Percentiles rank a stretch among this genome's conserved stretches.
Evolutionary conservation across 139 green algal genomes (phyloP).

Genomic region (Coelastrella sp.): DNA sequence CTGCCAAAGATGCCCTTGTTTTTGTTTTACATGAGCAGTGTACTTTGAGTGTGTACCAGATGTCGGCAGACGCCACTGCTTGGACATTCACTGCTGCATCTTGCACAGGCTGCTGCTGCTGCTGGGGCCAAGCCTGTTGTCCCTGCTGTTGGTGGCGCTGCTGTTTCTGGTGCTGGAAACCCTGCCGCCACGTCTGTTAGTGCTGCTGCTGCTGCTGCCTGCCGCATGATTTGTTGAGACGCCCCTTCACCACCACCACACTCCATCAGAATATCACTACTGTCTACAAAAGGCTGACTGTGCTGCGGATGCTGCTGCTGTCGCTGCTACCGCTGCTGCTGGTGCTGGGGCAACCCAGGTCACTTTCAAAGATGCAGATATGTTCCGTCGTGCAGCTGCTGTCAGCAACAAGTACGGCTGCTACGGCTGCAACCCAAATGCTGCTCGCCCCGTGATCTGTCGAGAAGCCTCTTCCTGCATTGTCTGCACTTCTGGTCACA

Average conservation of each 20-base stretch:
- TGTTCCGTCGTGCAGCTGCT: too few species aligned
- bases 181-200: neutral
- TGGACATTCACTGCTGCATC: neutral
- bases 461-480: neutral
- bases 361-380: too few species aligned
- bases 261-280: too few species aligned
- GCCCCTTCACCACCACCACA: neutral
- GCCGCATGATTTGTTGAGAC: conserved; percentile 24
- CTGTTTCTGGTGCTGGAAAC: neutral
- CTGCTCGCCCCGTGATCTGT: neutral
- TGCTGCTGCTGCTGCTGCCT: conserved; percentile 1
- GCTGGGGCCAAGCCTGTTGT: neutral
- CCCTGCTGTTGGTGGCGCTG: neutral
- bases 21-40: too few species aligned
- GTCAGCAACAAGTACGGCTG: too few species aligned
- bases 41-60: too few species aligned
- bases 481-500: too few species aligned
- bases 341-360: neutral
- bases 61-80: too few species aligned
- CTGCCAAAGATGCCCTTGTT: too few species aligned
- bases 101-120: neutral
- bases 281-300: neutral
- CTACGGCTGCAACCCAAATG: too few species aligned
- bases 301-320: too few species aligned
- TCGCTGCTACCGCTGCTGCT: neutral